phyloP scores from a whole-genome alignment of 306 rosid genomes.

The Rosa lucieae region DNA sequence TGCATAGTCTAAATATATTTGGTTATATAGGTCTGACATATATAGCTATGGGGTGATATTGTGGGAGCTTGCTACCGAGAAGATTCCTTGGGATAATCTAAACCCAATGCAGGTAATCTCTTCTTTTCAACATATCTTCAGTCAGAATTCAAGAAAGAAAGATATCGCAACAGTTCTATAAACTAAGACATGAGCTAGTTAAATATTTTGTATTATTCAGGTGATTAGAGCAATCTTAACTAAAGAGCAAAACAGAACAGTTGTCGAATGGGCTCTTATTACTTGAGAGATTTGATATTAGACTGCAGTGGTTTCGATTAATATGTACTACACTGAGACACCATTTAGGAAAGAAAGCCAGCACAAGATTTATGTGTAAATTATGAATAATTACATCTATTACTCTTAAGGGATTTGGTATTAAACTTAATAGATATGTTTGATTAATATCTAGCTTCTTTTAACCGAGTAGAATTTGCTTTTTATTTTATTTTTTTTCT shows the following conservation, averaged over 20 bases:
- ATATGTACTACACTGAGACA: background rate
- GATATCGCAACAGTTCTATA: background rate
- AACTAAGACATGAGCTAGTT: background rate
- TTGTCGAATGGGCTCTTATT: background rate
- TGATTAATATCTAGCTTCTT: background rate
- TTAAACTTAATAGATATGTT: background rate
- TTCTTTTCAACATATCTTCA: slow-evolving; percentile 24
- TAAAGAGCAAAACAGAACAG: background rate
- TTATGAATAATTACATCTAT: background rate
- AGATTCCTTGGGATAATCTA: slow-evolving; percentile 98
- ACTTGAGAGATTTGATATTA: background rate
- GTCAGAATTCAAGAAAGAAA: slow-evolving; percentile 7
- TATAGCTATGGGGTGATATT: slow-evolving; percentile 95
- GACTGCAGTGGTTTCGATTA: background rate
- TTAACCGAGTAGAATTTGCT: background rate
- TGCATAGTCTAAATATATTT: slow-evolving; percentile 21
- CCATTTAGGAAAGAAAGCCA: background rate
- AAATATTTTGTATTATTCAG: background rate
- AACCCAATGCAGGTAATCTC: slow-evolving; percentile 92
- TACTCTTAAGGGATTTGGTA: background rate
- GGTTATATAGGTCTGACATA: slow-evolving; percentile 76
- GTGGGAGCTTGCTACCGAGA: slow-evolving; percentile 96
- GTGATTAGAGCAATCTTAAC: background rate
- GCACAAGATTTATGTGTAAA: background rate
- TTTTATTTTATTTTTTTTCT: background rate